Evolutionary conservation across 2,329 filamentous ascomycete species (phyloP).

Genomic region (Colletotrichum sidae): DNA sequence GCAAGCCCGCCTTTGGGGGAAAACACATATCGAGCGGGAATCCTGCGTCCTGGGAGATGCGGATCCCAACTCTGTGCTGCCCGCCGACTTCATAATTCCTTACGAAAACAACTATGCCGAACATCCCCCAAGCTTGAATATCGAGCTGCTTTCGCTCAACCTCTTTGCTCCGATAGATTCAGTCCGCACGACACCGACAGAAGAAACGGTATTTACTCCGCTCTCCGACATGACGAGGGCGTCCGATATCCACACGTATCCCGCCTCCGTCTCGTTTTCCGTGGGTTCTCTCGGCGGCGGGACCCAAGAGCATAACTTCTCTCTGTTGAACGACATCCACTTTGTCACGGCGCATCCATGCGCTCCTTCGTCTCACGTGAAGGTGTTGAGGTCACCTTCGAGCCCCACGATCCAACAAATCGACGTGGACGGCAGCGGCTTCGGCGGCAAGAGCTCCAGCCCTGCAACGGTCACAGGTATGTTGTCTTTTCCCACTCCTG

Average conservation of each 20-base stretch:
- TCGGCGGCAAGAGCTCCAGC: conserved; percentile 57
- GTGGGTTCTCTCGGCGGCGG: conserved; percentile 53
- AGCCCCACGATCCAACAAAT: conserved; percentile 71
- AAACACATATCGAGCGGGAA: conserved; percentile 68
- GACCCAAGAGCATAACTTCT: conserved; percentile 55
- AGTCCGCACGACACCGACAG: conserved; percentile 57
- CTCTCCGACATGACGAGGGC: conserved; percentile 49
- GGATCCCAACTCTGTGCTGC: conserved; percentile 64
- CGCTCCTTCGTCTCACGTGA: conserved; percentile 66
- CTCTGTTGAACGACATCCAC: conserved; percentile 68
- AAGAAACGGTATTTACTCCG: conserved; percentile 52
- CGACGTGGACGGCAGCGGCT: conserved; percentile 60
- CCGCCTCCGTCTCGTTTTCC: conserved; percentile 55
- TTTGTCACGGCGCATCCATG: conserved; percentile 77
- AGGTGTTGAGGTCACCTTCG: conserved; percentile 68
- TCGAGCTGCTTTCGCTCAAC: conserved; percentile 64
- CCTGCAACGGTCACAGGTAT: conserved; percentile 61
- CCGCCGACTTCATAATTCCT: conserved; percentile 73
- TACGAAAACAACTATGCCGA: conserved; percentile 65
- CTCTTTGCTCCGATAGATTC: conserved; percentile 59
- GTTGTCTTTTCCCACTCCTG: conserved; percentile 39
- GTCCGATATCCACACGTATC: conserved; percentile 50
- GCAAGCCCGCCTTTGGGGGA: conserved; percentile 71
- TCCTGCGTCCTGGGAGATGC: conserved; percentile 70
- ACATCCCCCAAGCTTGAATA: conserved; percentile 58